Percentiles rank a stretch among this genome's conserved stretches.
These are phyloP conservation scores for Zymoseptoria pseudotritici DNA, from an alignment of 2,329 filamentous ascomycete genomes.

Conservation along the genomic window DNA sequence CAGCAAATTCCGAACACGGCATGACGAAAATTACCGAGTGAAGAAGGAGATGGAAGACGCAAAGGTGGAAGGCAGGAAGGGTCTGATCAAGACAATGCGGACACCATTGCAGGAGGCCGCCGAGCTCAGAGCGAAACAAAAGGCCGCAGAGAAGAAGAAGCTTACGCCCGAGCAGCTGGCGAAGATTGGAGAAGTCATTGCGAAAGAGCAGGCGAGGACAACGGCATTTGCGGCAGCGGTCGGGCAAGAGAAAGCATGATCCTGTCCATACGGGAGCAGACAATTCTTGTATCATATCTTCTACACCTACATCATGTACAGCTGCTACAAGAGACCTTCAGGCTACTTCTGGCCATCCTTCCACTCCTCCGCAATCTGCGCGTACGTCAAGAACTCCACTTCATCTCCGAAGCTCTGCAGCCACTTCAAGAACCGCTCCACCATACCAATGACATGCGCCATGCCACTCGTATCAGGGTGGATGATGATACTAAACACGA, in stretches of 20 bases:
- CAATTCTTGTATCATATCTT: background rate
- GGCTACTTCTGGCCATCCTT: conserved; percentile 7
- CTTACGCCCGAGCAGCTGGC: conserved; percentile 33
- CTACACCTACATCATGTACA: conserved; percentile 24
- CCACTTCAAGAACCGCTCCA: conserved; percentile 47
- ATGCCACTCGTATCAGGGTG: conserved; percentile 55
- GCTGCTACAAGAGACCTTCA: conserved; percentile 46
- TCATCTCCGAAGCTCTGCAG: conserved; percentile 39
- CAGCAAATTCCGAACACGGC: conserved; percentile 71
- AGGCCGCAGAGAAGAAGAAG: conserved; percentile 31
- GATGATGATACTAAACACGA: conserved; percentile 47
- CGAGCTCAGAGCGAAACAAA: conserved; percentile 33
- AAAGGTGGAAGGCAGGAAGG: conserved; percentile 38
- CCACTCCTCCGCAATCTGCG: conserved; percentile 36
- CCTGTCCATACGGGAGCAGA: background rate
- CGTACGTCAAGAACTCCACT: conserved; percentile 42
- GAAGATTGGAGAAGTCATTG: conserved; percentile 37
- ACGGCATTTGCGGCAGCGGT: background rate
- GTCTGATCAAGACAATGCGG: conserved; percentile 34
- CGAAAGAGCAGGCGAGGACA: conserved; percentile 13
- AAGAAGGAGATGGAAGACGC: conserved; percentile 55
- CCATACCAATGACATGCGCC: conserved; percentile 54
- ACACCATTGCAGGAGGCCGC: conserved; percentile 42
- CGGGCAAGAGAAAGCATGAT: background rate
- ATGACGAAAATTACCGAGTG: conserved; percentile 65